Evolutionary conservation across 1,284 basidiomycete species (phyloP), one percentile per base, ranked within the genome.

Genomic region (Cryptococcus floricola): DNA sequence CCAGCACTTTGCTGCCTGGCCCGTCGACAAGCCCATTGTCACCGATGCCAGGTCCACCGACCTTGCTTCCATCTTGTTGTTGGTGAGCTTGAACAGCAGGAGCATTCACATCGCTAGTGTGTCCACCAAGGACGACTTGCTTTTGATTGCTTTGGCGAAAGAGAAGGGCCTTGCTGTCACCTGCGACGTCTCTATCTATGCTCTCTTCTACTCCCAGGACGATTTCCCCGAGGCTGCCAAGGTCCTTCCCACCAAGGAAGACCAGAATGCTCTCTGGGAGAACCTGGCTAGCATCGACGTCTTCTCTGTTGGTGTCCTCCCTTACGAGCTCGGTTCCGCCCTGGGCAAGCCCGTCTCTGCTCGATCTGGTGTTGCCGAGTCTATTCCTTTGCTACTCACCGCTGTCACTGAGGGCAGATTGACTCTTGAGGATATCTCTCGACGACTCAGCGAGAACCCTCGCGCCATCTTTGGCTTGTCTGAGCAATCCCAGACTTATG

Each of bases 91-190:
- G 52, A 88, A 98, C 77, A 87, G 83, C 71, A 87, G 94, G 60
- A 87, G 84, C 67, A 85, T 98, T 34, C 95, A 99, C 76, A 85
- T 98, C 61, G 93, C 91, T n/a, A 89, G 95, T 67, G 91, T 98
- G 39, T 86, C 87, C 63, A 87, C 83, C 60, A 83, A 85, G 66
- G 93, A 94, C 59, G 96, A 98, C 74, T 82, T 99, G 54, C 80
- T 88, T 41, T 80, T 99, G 57, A 98, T 99, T 72, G 87, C 88
- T 6, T 82, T 99, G 50, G 92, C 91, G 82, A 99, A 98, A 80
- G 87, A 88, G 53, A 96, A 95, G 80, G 83, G 88, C 28, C 83
- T 98, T 65, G 88, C 90, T 70, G 95, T 98, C 57, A 98, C 94
- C 2, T 98, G 95, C 74, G 96, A 99, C 68, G 91, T 97, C 38